Conservation (phyloP, 306 rosid genomes). For the Comarum palustre region DNA sequence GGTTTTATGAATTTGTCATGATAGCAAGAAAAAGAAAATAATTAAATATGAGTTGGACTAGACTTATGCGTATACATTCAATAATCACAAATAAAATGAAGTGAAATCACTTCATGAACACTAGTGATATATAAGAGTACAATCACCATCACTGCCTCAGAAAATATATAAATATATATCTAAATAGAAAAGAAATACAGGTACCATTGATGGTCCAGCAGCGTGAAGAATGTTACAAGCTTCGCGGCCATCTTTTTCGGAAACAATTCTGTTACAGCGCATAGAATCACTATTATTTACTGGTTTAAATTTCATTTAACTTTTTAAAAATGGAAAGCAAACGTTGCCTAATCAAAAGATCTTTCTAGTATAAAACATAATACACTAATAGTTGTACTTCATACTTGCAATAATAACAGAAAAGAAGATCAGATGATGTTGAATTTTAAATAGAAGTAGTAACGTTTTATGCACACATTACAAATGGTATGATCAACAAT, state of each 20-base stretch:
- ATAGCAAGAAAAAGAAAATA: not conserved
- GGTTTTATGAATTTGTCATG: not conserved
- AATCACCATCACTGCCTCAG: not conserved
- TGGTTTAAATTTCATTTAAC: not conserved
- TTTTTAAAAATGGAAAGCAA: not conserved
- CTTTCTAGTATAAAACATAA: not conserved
- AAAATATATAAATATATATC: too few species aligned
- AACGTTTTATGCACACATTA: slow-evolving; percentile 13
- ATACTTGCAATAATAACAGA: not conserved
- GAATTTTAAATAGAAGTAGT: not conserved
- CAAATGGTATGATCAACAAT: slow-evolving; percentile 21
- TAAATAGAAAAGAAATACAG: not conserved
- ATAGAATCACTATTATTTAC: not conserved
- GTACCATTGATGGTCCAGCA: slow-evolving; percentile 78
- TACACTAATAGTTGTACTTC: not conserved
- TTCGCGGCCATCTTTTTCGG: slow-evolving; percentile 71
- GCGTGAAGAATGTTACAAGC: slow-evolving; percentile 81
- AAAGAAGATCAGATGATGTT: not conserved
- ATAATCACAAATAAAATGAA: not conserved
- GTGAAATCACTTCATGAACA: slow-evolving; percentile 2
- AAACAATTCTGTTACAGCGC: slow-evolving; percentile 52
- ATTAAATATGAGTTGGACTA: not conserved
- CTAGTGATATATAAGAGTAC: slow-evolving; percentile 7
- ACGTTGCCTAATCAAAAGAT: not conserved
- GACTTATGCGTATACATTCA: not conserved